phyloP scores from a whole-genome alignment of 108 stramenopile species.

The Conticribra guillardii region DNA sequence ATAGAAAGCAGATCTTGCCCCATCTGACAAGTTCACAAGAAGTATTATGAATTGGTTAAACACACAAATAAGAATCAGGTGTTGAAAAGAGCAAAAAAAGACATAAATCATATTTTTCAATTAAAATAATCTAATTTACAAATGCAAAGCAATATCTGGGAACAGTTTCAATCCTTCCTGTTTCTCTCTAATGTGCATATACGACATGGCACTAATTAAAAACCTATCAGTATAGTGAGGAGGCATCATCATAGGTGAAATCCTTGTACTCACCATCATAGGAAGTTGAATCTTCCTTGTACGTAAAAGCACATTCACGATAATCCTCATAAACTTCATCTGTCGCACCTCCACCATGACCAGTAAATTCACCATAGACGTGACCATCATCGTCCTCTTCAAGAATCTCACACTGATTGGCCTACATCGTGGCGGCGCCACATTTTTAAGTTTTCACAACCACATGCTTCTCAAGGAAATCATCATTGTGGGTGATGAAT shows the following conservation, averaged over 20 bases:
- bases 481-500: conserved; percentile 13
- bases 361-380: conserved; percentile 7
- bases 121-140: no score
- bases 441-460: not conserved
- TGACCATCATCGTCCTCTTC: conserved; percentile 8
- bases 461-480: not conserved
- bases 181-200: no score
- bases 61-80: no score
- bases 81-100: no score
- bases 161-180: no score
- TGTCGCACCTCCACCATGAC: conserved; percentile 5
- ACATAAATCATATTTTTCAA: no score
- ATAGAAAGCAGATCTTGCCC: no score
- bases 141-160: no score
- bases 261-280: conserved; percentile 2
- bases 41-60: no score
- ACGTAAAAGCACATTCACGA: not conserved
- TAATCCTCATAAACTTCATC: conserved; percentile 10
- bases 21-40: no score
- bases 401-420: conserved; percentile 3
- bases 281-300: conserved; percentile 1
- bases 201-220: no score
- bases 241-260: conserved; percentile 15
- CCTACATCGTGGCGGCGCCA: conserved; percentile 3
- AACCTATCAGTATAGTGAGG: conserved; percentile 4